Evolutionary conservation across 306 rosid genomes (phyloP), one percentile per base, ranked within the genome.

Genomic region (Abrus pulchellus): DNA sequence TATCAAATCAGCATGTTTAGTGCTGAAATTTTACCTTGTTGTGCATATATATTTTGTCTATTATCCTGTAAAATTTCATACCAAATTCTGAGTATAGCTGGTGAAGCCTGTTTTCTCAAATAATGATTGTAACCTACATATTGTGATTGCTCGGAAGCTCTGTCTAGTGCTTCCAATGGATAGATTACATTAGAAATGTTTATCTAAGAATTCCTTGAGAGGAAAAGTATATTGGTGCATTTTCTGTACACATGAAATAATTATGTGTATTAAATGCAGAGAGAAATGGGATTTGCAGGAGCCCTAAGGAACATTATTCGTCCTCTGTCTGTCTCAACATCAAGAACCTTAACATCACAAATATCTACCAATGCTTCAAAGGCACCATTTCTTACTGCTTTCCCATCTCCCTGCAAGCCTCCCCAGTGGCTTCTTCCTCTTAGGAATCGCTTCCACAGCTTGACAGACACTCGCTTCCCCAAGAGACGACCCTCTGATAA

Each of bases 391-490:
- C 10, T 81, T 36, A 27, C 85, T 38, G 2, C 80, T 80, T 75
- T 76, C 52, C 50, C 76, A 11, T 66, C 83, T 49, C 57, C 80
- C 49, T 44, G 45, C 80, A 68, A 30, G 48, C 76, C 14, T 61
- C 82, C 85, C 48, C 90, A 86, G 34, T 86, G 92, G 91, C 32
- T 81, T 80, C 82, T 87, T 76, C 86, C 87, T 66, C 28, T 84
- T 43, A 27, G 63, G 43, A 91, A 65, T 72, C 89, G 85, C 77
- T 82, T 93, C 14, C 90, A 90, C 85, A 89, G 93, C 86, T 89
- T 95, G 87, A 93, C 98, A 5, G 98, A 95, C 13, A 83, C 98
- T 61, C 93, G 93, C 43, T 84, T 84, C 65, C 98, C 98, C 2
- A 94, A 93, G 88, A 83, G 96, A 69, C 87, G 99, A 2, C 97